Evolutionary conservation across 1,139 yeast species (phyloP).

Genomic region (Arxiozyma heterogenica): DNA sequence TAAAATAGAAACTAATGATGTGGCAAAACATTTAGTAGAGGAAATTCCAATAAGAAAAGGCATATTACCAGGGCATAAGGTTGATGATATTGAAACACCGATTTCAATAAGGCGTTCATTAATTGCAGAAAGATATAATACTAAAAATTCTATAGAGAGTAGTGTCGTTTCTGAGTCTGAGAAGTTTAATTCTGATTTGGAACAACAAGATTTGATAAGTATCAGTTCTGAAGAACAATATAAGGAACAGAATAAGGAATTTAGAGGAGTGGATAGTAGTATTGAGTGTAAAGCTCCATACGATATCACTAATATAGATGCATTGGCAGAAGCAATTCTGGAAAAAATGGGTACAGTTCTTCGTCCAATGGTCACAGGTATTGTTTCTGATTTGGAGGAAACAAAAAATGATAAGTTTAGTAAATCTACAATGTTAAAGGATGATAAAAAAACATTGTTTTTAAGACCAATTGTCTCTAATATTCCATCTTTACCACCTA

Average conservation of each 20-base stretch:
- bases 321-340: conserved; percentile 1
- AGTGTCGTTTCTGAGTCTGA: neutral
- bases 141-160: neutral
- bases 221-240: neutral
- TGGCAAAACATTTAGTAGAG: conserved; percentile 1
- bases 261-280: neutral
- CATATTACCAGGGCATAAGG: neutral
- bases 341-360: neutral
- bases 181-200: neutral
- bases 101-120: neutral
- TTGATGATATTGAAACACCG: neutral
- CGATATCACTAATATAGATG: neutral
- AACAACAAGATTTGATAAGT: neutral
- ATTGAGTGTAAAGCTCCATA: neutral
- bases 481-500: neutral
- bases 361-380: neutral
- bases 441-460: neutral
- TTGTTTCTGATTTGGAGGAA: neutral
- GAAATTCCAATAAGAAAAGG: conserved; percentile 1
- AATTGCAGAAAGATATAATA: neutral
- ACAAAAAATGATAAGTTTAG: neutral
- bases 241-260: neutral
- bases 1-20: conserved; percentile 7
- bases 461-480: neutral
- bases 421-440: neutral